These are phyloP conservation scores for Cladochytrium replicatum DNA, from an alignment of 192 early-diverging fungal species.

Conservation along the genomic window DNA sequence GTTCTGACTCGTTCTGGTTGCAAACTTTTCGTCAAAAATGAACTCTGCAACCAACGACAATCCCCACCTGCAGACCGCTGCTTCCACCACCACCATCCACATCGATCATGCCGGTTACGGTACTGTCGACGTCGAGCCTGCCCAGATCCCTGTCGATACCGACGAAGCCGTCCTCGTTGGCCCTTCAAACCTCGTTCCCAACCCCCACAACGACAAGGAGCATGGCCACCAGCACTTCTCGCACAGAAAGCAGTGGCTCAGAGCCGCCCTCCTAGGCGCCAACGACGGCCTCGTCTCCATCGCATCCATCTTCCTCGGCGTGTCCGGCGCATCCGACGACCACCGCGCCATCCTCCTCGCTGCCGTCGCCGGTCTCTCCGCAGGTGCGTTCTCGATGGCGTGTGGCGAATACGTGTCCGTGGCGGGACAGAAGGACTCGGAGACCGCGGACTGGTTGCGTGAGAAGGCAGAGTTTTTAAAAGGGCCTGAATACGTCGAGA, in stretches of 20 bases:
- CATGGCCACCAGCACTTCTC: constrained; percentile 29
- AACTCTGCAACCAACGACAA: too few species aligned
- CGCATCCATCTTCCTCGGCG: constrained; percentile 33
- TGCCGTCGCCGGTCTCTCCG: constrained; percentile 30
- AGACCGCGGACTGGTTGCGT: constrained; percentile 25
- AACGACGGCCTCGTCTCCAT: constrained; percentile 38
- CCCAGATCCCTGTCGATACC: too few species aligned
- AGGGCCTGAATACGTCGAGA: constrained; percentile 22
- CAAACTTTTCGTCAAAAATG: too few species aligned
- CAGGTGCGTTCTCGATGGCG: constrained; percentile 38
- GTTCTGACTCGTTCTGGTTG: too few species aligned
- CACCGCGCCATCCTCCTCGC: constrained; percentile 18
- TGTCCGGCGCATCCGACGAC: constrained; percentile 13
- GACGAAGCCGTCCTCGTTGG: too few species aligned
- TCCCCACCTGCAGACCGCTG: too few species aligned
- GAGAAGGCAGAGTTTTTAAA: constrained; percentile 30
- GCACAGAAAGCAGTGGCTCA: constrained; percentile 26
- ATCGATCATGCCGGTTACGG: too few species aligned
- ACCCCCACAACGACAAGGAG: too few species aligned
- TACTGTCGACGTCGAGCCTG: too few species aligned
- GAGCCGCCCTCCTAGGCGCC: constrained; percentile 37
- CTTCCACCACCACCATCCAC: too few species aligned
- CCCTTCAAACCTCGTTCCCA: too few species aligned
- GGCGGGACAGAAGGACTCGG: constrained; percentile 34
- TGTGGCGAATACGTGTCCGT: constrained; percentile 39